phyloP scores from a whole-genome alignment of 495 filamentous ascomycete genomes.

The Xylaria sp. region DNA sequence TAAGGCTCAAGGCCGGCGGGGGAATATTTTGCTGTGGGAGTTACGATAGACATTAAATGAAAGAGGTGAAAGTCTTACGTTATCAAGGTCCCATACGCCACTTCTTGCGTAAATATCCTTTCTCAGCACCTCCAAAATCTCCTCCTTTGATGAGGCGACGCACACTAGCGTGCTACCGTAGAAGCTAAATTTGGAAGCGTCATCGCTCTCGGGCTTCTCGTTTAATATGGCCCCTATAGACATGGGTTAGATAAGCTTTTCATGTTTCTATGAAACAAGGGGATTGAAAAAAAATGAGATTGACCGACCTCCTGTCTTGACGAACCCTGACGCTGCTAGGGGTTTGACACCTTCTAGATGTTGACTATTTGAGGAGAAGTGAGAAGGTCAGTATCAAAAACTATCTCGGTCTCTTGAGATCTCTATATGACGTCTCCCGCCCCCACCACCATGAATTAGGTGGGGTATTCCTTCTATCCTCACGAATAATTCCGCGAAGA shows the following conservation, averaged over 20 bases:
- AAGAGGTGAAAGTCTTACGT: conserved; percentile 53
- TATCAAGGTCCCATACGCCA: conserved; percentile 87
- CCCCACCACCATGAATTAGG: too few species aligned
- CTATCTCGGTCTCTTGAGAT: neutral
- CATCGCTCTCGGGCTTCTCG: conserved; percentile 66
- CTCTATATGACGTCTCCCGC: neutral
- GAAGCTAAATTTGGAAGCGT: conserved; percentile 65
- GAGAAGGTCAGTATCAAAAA: neutral
- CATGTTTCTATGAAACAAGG: neutral
- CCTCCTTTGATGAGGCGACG: conserved; percentile 69
- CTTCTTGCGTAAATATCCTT: conserved; percentile 72
- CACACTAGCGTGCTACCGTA: conserved; percentile 73
- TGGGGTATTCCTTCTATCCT: neutral
- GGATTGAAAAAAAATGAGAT: neutral
- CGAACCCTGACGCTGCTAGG: conserved; percentile 52
- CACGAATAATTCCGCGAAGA: neutral
- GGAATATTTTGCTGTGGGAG: neutral
- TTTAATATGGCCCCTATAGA: conserved; percentile 72
- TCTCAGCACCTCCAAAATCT: conserved; percentile 68
- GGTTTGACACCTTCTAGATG: conserved; percentile 63
- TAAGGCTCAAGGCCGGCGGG: neutral
- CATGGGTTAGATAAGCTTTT: neutral
- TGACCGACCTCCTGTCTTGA: conserved; percentile 63
- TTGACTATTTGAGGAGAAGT: conserved; percentile 45
- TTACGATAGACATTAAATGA: conserved; percentile 8